Evolutionary conservation across 2,329 filamentous ascomycete species (phyloP), one percentile per base, ranked within the genome.

Genomic region (Stachybotrys echinatus): DNA sequence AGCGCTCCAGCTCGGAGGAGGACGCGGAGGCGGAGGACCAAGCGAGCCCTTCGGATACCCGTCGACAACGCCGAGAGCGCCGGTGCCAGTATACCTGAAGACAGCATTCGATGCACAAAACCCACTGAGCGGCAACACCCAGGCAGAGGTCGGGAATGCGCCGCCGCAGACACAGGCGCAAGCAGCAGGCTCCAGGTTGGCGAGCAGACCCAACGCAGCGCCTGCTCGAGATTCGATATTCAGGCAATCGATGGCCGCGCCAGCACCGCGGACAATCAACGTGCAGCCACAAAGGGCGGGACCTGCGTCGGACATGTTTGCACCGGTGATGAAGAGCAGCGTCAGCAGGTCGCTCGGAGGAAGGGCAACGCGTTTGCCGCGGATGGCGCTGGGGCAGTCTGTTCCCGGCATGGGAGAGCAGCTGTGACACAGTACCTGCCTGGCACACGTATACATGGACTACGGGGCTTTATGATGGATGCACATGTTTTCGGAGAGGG

Each of bases 61-160:
- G 12, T 67, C 73, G 8, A 75, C 72, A 4, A 75, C 72, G 5
- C 73, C 73, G 4, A 63, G 65, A 48, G 71, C 64, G 17, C 70
- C 72, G 14, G 59, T 75, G 6, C 69, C 73, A 6, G 70, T 69
- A 1, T 68, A 74, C n/a, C 62, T 74, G n/a, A 68, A 72, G 50
- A 58, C 62, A 22, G 64, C 68, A 34, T 57, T 68, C 3, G 61
- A 64, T 39, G 59, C 50, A 18, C 38, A 40, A n/a, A 40, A 40
- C n/a, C 10, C 38, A 18, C 38, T n/a, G n/a, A n/a, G n/a, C n/a
- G n/a, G n/a, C n/a, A n/a, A n/a, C n/a, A n/a, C n/a, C n/a, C n/a
- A n/a, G 14, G 27, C 27, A 34, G 27, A 34, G 27, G 14, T 14
- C 27, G 27, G 27, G 27, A 34, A 34, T 34, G 27, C 27, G 14